Evolutionary conservation across 305 asterid species (phyloP).

Genomic region (Fraxinus greggii): DNA sequence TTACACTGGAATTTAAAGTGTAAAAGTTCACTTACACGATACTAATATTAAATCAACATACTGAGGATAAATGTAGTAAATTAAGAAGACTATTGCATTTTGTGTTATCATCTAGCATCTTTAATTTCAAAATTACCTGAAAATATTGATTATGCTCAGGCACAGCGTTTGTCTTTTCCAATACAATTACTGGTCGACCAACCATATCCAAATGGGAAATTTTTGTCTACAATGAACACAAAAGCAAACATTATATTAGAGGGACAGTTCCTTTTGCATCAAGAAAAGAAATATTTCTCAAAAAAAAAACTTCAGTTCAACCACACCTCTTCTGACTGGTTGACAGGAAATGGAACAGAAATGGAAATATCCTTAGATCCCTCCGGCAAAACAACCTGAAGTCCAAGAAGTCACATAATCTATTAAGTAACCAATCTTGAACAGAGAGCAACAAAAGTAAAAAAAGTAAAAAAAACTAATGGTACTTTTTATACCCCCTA

Average conservation of each 20-base stretch:
- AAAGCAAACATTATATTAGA: conserved; percentile 30
- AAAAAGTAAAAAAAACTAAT: background rate
- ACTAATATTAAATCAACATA: background rate
- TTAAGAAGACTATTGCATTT: background rate
- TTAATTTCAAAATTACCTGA: conserved; percentile 51
- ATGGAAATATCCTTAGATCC: conserved; percentile 72
- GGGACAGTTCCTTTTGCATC: conserved; percentile 6
- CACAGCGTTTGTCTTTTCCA: conserved; percentile 76
- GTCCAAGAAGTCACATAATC: conserved; percentile 20
- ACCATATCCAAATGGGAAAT: conserved; percentile 82
- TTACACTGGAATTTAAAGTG: background rate
- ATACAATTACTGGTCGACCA: conserved; percentile 85
- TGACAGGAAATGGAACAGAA: conserved; percentile 63
- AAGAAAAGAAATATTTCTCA: conserved; percentile 7
- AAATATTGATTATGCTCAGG: conserved; percentile 87
- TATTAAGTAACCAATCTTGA: conserved; percentile 12
- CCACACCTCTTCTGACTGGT: conserved; percentile 72
- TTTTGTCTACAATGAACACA: conserved; percentile 56
- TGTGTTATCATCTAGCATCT: background rate
- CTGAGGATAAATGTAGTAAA: background rate
- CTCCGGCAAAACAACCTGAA: conserved; percentile 90
- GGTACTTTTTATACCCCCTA: background rate
- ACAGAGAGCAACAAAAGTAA: background rate
- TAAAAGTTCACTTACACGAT: background rate
- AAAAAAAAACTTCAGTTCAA: conserved; percentile 16